Conservation (phyloP, 2,329 filamentous ascomycete species). For the Aspergillus terreus region DNA sequence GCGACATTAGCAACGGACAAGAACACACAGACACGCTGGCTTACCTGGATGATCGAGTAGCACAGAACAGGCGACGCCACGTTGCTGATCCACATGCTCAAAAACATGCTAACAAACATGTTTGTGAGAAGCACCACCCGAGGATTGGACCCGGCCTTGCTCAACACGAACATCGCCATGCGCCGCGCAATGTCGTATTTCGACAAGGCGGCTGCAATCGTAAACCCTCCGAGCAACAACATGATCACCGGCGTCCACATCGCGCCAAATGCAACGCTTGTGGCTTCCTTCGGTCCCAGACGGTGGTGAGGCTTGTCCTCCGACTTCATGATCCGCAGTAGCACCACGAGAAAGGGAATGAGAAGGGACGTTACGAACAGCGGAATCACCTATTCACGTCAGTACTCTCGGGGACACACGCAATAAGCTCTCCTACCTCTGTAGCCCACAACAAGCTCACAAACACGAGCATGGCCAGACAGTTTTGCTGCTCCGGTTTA, state of each 20-base stretch:
- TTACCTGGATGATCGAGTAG: slow-evolving; percentile 92
- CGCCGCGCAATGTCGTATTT: slow-evolving; percentile 98
- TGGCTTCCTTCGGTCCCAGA: slow-evolving; percentile 75
- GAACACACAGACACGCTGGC: not conserved
- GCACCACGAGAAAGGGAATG: slow-evolving; percentile 88
- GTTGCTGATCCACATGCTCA: slow-evolving; percentile 99
- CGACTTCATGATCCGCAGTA: slow-evolving; percentile 77
- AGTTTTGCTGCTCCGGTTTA: slow-evolving; percentile 89
- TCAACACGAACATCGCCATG: slow-evolving; percentile 91
- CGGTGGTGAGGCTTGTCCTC: slow-evolving; percentile 67
- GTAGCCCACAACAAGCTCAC: slow-evolving; percentile 96
- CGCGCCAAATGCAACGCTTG: slow-evolving; percentile 79
- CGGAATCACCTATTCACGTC: slow-evolving; percentile 68
- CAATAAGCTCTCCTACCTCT: slow-evolving; percentile 58
- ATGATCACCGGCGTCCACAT: slow-evolving; percentile 99
- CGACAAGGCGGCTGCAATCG: slow-evolving; percentile 87
- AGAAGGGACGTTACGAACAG: slow-evolving; percentile 93
- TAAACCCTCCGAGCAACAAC: slow-evolving; percentile 93
- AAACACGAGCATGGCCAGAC: slow-evolving; percentile 86
- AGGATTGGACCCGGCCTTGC: slow-evolving; percentile 90
- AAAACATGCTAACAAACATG: slow-evolving; percentile 97
- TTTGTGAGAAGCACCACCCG: slow-evolving; percentile 88
- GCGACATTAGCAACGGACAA: not conserved
- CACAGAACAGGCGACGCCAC: slow-evolving; percentile 95
- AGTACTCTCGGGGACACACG: not conserved